phyloP scores from a whole-genome alignment of 371 early-diverging fungal genomes.

The Paraphysoderma sedebokerense region DNA sequence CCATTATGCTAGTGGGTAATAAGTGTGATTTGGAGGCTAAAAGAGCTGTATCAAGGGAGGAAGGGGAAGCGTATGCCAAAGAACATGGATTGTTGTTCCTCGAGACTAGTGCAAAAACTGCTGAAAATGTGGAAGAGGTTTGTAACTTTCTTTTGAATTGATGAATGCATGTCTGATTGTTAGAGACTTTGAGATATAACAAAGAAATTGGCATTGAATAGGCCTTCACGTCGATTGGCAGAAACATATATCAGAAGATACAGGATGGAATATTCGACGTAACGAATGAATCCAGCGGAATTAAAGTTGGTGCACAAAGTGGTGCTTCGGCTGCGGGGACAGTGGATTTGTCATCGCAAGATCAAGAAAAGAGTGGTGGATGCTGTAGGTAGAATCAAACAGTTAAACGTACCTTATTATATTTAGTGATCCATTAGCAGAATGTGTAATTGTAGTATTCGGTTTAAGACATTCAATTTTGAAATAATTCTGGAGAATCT shows the following conservation, averaged over 20 bases:
- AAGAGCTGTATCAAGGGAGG: conserved; percentile 67
- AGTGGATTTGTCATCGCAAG: no score
- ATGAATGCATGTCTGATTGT: not conserved
- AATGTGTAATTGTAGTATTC: no score
- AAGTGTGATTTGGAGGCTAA: conserved; percentile 76
- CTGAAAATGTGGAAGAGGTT: conserved; percentile 71
- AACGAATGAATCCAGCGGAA: no score
- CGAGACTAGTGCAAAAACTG: conserved; percentile 89
- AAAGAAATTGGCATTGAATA: conserved; percentile 8
- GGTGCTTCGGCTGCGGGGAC: no score
- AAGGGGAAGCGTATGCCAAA: conserved; percentile 73
- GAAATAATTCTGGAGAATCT: no score
- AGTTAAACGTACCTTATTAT: no score
- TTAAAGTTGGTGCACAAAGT: no score
- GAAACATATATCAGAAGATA: conserved; percentile 67
- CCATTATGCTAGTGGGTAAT: conserved; percentile 85
- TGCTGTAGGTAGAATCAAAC: no score
- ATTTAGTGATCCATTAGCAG: no score
- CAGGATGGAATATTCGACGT: conserved; percentile 54
- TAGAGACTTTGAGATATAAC: conserved; percentile 4
- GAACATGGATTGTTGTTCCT: conserved; percentile 70
- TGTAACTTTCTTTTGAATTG: not conserved
- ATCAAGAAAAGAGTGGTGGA: no score
- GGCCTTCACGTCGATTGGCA: conserved; percentile 57
- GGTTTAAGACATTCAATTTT: no score